A percentile compares a stretch with the other conserved stretches of the same genome.
Conservation (phyloP, 805 yeast species). For the Candida verbasci region DNA sequence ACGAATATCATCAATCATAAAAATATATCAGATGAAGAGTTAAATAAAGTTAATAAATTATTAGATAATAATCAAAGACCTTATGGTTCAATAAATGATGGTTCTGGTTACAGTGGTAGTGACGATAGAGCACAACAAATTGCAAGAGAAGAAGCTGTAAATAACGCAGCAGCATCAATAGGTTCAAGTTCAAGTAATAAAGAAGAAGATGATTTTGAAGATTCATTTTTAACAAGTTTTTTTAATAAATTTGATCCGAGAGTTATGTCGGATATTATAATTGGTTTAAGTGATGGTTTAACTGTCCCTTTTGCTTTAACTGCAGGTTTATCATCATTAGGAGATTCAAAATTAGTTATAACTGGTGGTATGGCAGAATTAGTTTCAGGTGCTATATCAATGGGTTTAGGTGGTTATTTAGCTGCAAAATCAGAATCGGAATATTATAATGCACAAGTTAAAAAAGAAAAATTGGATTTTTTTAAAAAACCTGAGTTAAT, state of each 20-base stretch:
- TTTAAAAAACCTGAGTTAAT: slow-evolving; percentile 61
- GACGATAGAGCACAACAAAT: slow-evolving; percentile 33
- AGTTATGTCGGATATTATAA: slow-evolving; percentile 87
- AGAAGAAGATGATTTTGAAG: slow-evolving; percentile 21
- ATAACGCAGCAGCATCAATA: slow-evolving; percentile 24
- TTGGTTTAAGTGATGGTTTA: slow-evolving; percentile 91
- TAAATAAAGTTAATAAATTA: slow-evolving; percentile 25
- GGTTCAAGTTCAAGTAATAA: slow-evolving; percentile 14
- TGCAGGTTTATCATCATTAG: slow-evolving; percentile 89
- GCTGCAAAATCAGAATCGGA: slow-evolving; percentile 91
- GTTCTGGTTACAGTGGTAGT: slow-evolving; percentile 20
- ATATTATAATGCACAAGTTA: slow-evolving; percentile 67
- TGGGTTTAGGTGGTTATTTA: slow-evolving; percentile 96
- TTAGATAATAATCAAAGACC: slow-evolving; percentile 30
- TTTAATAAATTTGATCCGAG: slow-evolving; percentile 75
- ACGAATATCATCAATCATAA: slow-evolving; percentile 17
- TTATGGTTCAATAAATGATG: slow-evolving; percentile 30
- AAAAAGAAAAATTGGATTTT: slow-evolving; percentile 62
- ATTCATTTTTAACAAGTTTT: slow-evolving; percentile 21
- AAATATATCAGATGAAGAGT: slow-evolving; percentile 25
- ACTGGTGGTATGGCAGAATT: slow-evolving; percentile 98
- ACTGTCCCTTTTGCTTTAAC: slow-evolving; percentile 99
- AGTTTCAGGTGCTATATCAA: slow-evolving; percentile 93
- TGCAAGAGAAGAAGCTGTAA: slow-evolving; percentile 34
- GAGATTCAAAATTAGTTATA: slow-evolving; percentile 83